Evolutionary conservation across 1,139 yeast genomes (phyloP), one percentile per base, ranked within the genome.

Genomic region (Yamadazyma trypodendri): DNA sequence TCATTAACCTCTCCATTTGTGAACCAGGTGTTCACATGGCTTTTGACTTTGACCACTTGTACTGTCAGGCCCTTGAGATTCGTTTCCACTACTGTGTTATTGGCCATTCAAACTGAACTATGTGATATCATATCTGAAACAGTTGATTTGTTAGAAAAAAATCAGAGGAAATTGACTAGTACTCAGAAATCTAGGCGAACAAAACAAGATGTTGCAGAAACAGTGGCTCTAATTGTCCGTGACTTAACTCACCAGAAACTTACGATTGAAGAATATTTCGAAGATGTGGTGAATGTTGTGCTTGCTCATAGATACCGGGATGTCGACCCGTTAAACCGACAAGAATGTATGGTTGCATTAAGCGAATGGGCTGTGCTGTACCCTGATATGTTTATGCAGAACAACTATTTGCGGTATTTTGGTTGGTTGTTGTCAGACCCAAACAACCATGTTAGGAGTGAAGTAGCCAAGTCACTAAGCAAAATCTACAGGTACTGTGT

Each of bases 401-500:
- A 84, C 2, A 65, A 79, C 1, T 85, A 79, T 53, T 68, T 89
- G 43, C 75, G 90, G 43, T 86, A 85, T 54, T 75, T 84, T 54
- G 96, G 96, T 2, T 85, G 95, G 94, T 68, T 87, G 16, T 63
- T 89, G 33, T 81, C 92, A 7, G 97, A 90, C 52, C 71, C 80
- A 2, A 72, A 76, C 15, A 60, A 75, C 12, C 48, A 58, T 3
- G 94, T 87, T 1, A 72, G 96, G 46, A 55, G 66, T 6, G 92
- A 85, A 50, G 89, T 80, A 1, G 56, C 84, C 15, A 77, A 71
- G 47, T 72, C 75, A 3, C 61, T 90, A 34, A 63, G 76, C 2
- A 77, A 67, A 44, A 51, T 80, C 22, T 79, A 75, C 46, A 73
- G 65, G 38, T 60, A 39, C 20, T 44, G 50, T 14, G 27, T 15